Conservation (phyloP, 352 stramenopile genomes). For the Pythium graminicola region DNA sequence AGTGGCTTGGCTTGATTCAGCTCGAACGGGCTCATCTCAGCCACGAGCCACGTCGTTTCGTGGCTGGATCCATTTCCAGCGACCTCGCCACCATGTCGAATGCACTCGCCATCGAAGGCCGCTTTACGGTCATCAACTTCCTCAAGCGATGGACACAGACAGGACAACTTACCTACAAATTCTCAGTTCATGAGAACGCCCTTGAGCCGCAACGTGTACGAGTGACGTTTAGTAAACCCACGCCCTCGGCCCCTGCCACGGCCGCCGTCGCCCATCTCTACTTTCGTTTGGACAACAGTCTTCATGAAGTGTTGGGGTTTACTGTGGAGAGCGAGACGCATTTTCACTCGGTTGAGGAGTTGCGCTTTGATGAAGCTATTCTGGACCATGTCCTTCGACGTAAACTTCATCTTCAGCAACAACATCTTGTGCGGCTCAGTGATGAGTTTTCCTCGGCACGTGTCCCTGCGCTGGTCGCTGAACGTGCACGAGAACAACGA, state of each 20-base stretch:
- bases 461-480: slow-evolving; percentile 35
- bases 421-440: slow-evolving; percentile 38
- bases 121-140: slow-evolving; percentile 35
- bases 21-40: neutral
- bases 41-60: neutral
- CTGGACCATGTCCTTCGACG: slow-evolving; percentile 49
- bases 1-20: slow-evolving; percentile 5
- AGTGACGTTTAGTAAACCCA: slow-evolving; percentile 63
- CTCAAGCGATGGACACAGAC: slow-evolving; percentile 34
- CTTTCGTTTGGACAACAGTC: slow-evolving; percentile 41
- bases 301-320: slow-evolving; percentile 44
- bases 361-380: slow-evolving; percentile 48
- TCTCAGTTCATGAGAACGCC: slow-evolving; percentile 34
- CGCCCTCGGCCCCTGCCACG: slow-evolving; percentile 26
- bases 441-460: slow-evolving; percentile 63
- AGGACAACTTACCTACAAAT: slow-evolving; percentile 52
- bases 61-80: neutral
- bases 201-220: slow-evolving; percentile 38
- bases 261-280: slow-evolving; percentile 49
- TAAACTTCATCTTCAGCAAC: slow-evolving; percentile 41
- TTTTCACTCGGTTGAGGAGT: slow-evolving; percentile 36
- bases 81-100: slow-evolving; percentile 20
- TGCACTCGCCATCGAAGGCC: slow-evolving; percentile 30
- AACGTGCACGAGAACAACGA: slow-evolving; percentile 31
- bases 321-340: slow-evolving; percentile 58